Percentiles rank a stretch among this genome's conserved stretches.
These are phyloP conservation scores for Westerdykella sp. DNA, from an alignment of 2,329 filamentous ascomycete species.

Conservation along the genomic window DNA sequence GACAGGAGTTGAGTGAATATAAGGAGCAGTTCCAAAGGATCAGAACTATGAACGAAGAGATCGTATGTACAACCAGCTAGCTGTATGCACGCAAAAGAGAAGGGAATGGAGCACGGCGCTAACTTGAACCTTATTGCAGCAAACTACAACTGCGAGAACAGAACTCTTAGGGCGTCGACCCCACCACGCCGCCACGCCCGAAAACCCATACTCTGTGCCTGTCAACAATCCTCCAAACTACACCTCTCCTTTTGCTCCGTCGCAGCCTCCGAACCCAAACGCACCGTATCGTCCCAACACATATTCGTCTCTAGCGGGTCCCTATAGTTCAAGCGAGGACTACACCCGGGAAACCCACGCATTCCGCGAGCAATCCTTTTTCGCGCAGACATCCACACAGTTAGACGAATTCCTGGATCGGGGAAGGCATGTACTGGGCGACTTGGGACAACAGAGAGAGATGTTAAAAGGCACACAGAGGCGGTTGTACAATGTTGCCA, in stretches of 20 bases:
- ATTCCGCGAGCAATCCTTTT: conserved; percentile 83
- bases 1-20: conserved; percentile 73
- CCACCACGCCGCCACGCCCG: conserved; percentile 71
- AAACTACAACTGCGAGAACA: conserved; percentile 61
- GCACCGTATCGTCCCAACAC: conserved; percentile 38
- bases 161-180: conserved; percentile 83
- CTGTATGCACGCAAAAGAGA: conserved; percentile 2
- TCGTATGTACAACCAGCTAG: conserved; percentile 38
- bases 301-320: conserved; percentile 31
- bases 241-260: conserved; percentile 28
- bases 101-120: neutral
- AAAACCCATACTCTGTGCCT: conserved; percentile 74
- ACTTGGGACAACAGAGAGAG: conserved; percentile 83
- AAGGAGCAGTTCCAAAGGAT: conserved; percentile 69
- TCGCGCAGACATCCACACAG: conserved; percentile 71
- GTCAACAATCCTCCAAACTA: conserved; percentile 13
- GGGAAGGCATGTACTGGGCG: conserved; percentile 81
- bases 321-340: conserved; percentile 43
- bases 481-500: conserved; percentile 84
- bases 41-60: conserved; percentile 71
- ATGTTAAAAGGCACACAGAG: conserved; percentile 93
- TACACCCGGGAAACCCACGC: conserved; percentile 73
- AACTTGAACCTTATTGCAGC: conserved; percentile 25
- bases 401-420: conserved; percentile 92
- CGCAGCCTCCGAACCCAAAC: conserved; percentile 21